Conservation (phyloP, 345 rosid species). For the Lumnitzera racemosa region DNA sequence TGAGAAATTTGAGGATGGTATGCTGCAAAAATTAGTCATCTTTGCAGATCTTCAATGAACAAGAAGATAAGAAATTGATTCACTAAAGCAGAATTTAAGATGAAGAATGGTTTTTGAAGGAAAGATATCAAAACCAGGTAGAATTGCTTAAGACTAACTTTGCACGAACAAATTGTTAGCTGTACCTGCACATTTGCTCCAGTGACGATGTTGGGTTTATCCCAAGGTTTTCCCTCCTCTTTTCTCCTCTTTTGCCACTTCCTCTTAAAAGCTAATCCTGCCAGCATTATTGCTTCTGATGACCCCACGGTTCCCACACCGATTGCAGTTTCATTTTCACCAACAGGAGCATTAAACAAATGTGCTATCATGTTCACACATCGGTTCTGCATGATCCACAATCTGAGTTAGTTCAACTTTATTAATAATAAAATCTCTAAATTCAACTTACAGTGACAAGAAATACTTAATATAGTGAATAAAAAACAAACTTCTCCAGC, state of each 20-base stretch:
- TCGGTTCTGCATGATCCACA: constrained; percentile 27
- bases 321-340: constrained; percentile 32
- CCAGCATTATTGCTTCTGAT: constrained; percentile 48
- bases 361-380: constrained; percentile 52
- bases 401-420: not conserved
- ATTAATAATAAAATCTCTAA: not conserved
- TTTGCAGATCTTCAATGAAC: too few relatives aligned
- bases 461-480: not conserved
- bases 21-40: too few relatives aligned
- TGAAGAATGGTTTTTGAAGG: too few relatives aligned
- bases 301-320: constrained; percentile 49
- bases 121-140: not conserved
- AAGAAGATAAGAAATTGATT: too few relatives aligned
- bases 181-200: constrained; percentile 40
- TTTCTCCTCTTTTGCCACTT: constrained; percentile 41
- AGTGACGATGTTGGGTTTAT: constrained; percentile 44
- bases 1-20: too few relatives aligned
- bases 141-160: not conserved
- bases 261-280: constrained; percentile 46
- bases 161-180: too few relatives aligned
- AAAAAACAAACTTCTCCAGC: too few relatives aligned
- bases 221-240: constrained; percentile 27
- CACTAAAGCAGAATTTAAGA: too few relatives aligned
- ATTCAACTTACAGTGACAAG: not conserved
- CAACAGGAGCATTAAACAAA: constrained; percentile 40